Base-by-base conservation (phyloP, 345 rosid genomes). In the Raphanus raphanistrum region DNA sequence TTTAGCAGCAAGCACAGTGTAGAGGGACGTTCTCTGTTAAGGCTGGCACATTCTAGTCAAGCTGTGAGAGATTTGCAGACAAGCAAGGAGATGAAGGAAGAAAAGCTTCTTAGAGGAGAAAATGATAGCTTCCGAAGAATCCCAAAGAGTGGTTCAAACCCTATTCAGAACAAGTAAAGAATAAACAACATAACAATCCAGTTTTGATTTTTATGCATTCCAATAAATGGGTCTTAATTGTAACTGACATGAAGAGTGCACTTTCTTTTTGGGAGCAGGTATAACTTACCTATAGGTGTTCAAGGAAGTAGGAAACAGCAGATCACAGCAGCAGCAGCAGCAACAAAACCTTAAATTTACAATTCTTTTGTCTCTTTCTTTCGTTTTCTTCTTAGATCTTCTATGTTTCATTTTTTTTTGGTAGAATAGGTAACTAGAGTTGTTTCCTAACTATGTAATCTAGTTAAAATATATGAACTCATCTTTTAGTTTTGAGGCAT, bases 121-220 rank as follows among this genome's bases (percentile, higher is more conserved):
- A 50, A 43, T 7, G 74, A 72, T 35, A 79, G 77, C 70, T 60
- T 79, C 27, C 54, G 82, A 63, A 66, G 35, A 72, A 72, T 79
- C 60, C 82, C 82, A 32, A 32, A 72, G 82, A 79, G 59, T 36
- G 73, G 77, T 38, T 78, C 82, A 74, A 79, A 70, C 26, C 82
- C 82, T 28, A 79, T 63, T 29, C 82, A 79, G 72, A 79, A 79
- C 82, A 79, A 79, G 82, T 79, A 74, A 79, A 79, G 74, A 67
- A 68, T 6, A 6, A 6, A 28, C 52, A 4, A 68, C 43, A 26
- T 25, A 41, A n/a, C n/a, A n/a, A 27, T 78, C 10, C 3, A 62
- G 26, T 68, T 74, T 74, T 54, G 17, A 6, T 28, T 79, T 73
- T 69, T 57, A 38, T 61, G 64, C 29, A 69, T 69, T 55, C 2